phyloP scores from a whole-genome alignment of 257 asterid genomes.

The Henckelia pumila region DNA sequence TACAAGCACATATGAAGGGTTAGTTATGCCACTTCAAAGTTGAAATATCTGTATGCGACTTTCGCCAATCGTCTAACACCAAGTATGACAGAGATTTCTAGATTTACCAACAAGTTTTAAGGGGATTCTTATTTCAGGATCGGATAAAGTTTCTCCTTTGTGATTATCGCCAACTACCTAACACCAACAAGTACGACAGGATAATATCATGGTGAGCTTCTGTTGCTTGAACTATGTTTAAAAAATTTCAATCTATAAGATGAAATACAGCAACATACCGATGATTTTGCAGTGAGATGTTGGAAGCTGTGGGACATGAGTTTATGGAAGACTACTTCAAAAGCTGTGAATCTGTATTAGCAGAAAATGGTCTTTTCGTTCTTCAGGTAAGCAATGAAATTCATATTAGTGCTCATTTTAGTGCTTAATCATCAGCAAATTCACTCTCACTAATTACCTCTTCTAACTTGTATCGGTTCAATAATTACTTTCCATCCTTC shows the following conservation, averaged over 20 bases:
- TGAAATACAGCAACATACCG: background rate
- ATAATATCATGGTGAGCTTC: slow-evolving; percentile 45
- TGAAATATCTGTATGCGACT: no score
- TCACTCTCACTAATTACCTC: no score
- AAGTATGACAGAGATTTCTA: no score
- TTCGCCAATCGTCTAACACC: no score
- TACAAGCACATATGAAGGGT: no score
- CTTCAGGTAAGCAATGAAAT: slow-evolving; percentile 39
- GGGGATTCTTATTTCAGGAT: slow-evolving; percentile 31
- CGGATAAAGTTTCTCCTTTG: slow-evolving; percentile 46
- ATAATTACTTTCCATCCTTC: no score
- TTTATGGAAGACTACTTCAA: slow-evolving; percentile 47
- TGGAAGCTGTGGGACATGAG: slow-evolving; percentile 63
- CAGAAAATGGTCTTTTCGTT: slow-evolving; percentile 47
- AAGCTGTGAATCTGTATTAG: slow-evolving; percentile 44
- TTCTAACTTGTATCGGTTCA: no score
- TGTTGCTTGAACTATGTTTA: background rate
- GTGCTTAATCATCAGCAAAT: background rate
- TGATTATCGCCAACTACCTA: slow-evolving; percentile 58
- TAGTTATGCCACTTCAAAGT: no score
- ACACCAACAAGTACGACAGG: slow-evolving; percentile 44
- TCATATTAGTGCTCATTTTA: no score
- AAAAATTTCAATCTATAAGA: background rate
- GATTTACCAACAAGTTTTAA: no score
- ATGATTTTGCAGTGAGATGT: slow-evolving; percentile 47